These are phyloP conservation scores for Plasmodium relictum DNA, from an alignment of 169 alveolate genomes.

Conservation along the genomic window DNA sequence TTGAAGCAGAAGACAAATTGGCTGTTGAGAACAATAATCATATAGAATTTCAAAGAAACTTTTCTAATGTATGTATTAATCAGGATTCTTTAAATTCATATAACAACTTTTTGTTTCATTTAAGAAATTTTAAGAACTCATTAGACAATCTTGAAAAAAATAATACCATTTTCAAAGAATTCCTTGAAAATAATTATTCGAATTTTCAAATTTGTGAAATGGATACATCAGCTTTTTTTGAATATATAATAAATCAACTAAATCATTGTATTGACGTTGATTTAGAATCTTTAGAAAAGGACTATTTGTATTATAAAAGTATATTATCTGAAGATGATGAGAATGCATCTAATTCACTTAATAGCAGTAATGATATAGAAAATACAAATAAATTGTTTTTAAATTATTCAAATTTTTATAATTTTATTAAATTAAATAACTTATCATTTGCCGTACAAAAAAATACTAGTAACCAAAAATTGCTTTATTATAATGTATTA, in stretches of 20 bases:
- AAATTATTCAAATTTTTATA: slow-evolving; percentile 21
- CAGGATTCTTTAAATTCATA: slow-evolving; percentile 70
- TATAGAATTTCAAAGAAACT: slow-evolving; percentile 61
- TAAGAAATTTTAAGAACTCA: slow-evolving; percentile 29
- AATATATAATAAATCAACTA: slow-evolving; percentile 16
- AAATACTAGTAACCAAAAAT: slow-evolving; percentile 3
- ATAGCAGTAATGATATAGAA: slow-evolving; percentile 1
- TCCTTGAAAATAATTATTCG: slow-evolving; percentile 27
- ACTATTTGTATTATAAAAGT: slow-evolving; percentile 16
- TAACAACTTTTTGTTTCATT: slow-evolving; percentile 48
- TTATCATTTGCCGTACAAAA: slow-evolving; percentile 22
- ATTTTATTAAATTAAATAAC: slow-evolving; percentile 35
- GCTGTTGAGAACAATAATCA: slow-evolving; percentile 35
- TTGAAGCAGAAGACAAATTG: slow-evolving; percentile 34
- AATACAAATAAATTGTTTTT: not conserved
- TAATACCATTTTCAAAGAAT: slow-evolving; percentile 16
- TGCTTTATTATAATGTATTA: slow-evolving; percentile 22
- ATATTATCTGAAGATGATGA: slow-evolving; percentile 32
- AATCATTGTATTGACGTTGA: slow-evolving; percentile 24
- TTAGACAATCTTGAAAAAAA: slow-evolving; percentile 19
- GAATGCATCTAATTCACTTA: not conserved
- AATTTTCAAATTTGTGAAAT: slow-evolving; percentile 57
- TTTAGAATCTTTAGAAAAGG: slow-evolving; percentile 28
- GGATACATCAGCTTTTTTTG: slow-evolving; percentile 25
- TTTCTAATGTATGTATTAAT: slow-evolving; percentile 29